phyloP scores from a whole-genome alignment of 257 asterid species.

The Fraxinus cuspidata region DNA sequence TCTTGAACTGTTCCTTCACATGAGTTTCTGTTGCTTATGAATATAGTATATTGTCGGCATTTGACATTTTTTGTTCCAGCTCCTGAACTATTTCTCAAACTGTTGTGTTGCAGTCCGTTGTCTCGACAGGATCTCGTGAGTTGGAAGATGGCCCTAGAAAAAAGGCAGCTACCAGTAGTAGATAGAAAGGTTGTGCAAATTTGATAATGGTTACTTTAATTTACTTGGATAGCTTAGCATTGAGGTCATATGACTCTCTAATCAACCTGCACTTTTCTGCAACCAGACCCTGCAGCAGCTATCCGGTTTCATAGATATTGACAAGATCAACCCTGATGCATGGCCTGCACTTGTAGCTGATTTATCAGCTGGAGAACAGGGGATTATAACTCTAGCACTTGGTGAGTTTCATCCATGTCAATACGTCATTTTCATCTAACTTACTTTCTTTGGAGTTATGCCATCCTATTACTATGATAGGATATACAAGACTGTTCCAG shows the following conservation, averaged over 20 bases:
- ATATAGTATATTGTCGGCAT: conserved; percentile 6
- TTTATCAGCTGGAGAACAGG: conserved; percentile 84
- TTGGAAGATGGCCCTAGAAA: conserved; percentile 97
- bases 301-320: conserved; percentile 91
- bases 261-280: conserved; percentile 23
- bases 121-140: conserved; percentile 98
- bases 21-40: conserved; percentile 22
- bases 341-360: conserved; percentile 98
- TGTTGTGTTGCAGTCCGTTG: conserved; percentile 57
- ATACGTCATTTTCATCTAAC: conserved; percentile 14
- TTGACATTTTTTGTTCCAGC: conserved; percentile 22
- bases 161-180: conserved; percentile 80
- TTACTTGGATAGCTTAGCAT: background rate
- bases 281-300: conserved; percentile 72
- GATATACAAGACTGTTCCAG: conserved; percentile 96
- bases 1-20: conserved; percentile 7
- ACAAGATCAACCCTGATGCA: conserved; percentile 90
- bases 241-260: conserved; percentile 24
- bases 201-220: conserved; percentile 23
- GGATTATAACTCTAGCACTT: conserved; percentile 79
- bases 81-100: conserved; percentile 19
- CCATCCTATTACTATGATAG: conserved; percentile 39
- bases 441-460: conserved; percentile 17
- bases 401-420: conserved; percentile 54
- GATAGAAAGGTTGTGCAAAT: conserved; percentile 68